A percentile compares a stretch with the other conserved stretches of the same genome.
Evolutionary conservation across 148 eudicot species (phyloP).

Genomic region (Arctostaphylos glauca): DNA sequence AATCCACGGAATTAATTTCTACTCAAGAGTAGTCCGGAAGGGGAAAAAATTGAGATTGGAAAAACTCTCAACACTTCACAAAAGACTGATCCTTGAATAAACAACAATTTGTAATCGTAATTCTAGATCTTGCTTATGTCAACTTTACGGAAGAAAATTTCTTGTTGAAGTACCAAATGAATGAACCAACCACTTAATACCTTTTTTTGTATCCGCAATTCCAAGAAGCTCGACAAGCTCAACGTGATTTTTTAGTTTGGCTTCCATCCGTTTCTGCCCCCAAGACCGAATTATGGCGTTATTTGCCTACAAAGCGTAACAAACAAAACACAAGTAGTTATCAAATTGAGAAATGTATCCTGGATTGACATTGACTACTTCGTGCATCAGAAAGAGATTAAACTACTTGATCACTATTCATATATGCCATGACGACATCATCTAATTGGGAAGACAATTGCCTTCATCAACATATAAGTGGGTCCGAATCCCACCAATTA

Average conservation of each 20-base stretch:
- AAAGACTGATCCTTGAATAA: neutral
- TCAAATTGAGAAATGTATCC: neutral
- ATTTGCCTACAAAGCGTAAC: conserved; percentile 41
- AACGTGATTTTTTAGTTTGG: conserved; percentile 74
- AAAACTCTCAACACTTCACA: neutral
- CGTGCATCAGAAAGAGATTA: neutral
- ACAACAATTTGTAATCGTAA: neutral
- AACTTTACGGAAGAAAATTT: neutral
- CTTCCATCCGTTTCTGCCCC: conserved; percentile 64
- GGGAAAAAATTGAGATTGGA: neutral
- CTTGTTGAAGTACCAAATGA: neutral
- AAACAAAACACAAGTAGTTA: neutral
- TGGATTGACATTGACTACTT: conserved; percentile 30
- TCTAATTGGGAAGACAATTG: neutral
- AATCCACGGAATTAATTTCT: neutral
- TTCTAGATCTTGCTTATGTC: neutral
- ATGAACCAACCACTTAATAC: conserved; percentile 24
- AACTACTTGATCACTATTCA: neutral
- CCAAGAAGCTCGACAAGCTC: conserved; percentile 93
- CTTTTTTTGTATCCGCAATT: conserved; percentile 75
- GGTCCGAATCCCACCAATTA: neutral
- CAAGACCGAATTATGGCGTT: conserved; percentile 67
- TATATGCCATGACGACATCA: neutral
- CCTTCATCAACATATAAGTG: neutral
- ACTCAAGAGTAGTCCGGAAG: neutral